Base-by-base conservation (phyloP, 495 filamentous ascomycete species). In the Pyrenopolyporus hunteri region DNA sequence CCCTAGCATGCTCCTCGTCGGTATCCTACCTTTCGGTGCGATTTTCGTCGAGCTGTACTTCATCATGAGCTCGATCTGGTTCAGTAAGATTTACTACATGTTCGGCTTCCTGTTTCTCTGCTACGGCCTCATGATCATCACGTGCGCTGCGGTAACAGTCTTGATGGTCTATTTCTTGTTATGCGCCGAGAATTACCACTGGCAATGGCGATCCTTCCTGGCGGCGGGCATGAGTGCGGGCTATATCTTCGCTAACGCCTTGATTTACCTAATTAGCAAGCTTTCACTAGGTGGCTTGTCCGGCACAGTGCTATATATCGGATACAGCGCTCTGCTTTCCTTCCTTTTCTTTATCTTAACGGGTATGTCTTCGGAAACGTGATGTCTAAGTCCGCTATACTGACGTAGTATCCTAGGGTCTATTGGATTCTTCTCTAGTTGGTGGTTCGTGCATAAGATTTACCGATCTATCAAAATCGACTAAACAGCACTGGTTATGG, bases 21-120 rank as follows among this genome's bases (percentile, higher is more conserved):
- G 94, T 26, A 86, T 97, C 45, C 80, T 97, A 10, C 95, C 95
- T 8, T 98, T 98, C 65, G 91, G 88, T 39, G 92, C 94, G 39
- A 97, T 98, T 75, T 96, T 96, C 59, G 91, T 98, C 33, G 95
- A 98, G 74, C 86, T 98, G 10, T 96, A 94, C 82, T 97, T 96
- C 75, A 97, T 98, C 77, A 94, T 97, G 90, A 93, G 86, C 75
- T 92, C 88, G 7, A 91, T 98, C 69, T 98, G 94, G 94, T 93
- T 92, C 74, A 90, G 86, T 80, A 93, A 93, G 79, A 91, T 98
- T 53, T 98, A 98, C 80, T 98, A 98, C 80, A 98, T 98, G 94
- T 98, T 98, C 65, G 94, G 94, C 23, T 98, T 98, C 82, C 81
- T 98, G 32, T 98, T 98, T 80, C 78, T 98, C 47, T 96, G 92